Evolutionary conservation across 148 eudicot species (phyloP).

Genomic region (Silene uniflora): DNA sequence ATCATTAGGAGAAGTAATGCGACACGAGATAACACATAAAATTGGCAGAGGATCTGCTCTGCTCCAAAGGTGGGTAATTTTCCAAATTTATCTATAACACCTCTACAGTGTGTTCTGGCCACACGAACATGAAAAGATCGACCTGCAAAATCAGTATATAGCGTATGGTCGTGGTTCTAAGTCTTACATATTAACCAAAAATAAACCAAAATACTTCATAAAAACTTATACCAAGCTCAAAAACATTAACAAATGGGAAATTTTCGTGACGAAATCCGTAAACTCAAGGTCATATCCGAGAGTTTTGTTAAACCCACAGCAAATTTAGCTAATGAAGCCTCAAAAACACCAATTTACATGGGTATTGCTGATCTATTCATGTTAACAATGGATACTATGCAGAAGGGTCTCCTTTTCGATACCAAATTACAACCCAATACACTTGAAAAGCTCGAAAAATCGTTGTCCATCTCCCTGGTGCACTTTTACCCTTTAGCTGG

Average conservation of each 20-base stretch:
- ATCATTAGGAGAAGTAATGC: no score
- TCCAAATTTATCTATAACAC: no score
- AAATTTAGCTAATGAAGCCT: not conserved
- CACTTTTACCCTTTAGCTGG: slow-evolving; percentile 18
- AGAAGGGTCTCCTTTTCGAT: slow-evolving; percentile 22
- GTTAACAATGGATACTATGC: slow-evolving; percentile 19
- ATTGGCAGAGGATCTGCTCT: no score
- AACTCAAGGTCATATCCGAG: slow-evolving; percentile 17
- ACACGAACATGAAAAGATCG: no score
- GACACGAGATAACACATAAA: no score
- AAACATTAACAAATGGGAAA: not conserved
- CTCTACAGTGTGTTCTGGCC: no score
- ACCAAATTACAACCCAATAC: not conserved
- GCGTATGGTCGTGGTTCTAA: no score
- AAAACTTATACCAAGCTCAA: no score
- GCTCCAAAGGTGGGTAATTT: no score
- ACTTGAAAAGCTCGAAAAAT: not conserved
- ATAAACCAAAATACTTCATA: no score
- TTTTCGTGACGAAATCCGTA: slow-evolving; percentile 14
- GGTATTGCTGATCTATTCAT: not conserved
- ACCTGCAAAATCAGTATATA: no score
- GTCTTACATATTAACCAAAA: no score
- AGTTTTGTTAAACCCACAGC: slow-evolving; percentile 20
- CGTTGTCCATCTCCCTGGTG: slow-evolving; percentile 1
- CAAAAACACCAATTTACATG: slow-evolving; percentile 10